phyloP scores from a whole-genome alignment of 208 protist species.

The Acanthamoeba castellanii region DNA sequence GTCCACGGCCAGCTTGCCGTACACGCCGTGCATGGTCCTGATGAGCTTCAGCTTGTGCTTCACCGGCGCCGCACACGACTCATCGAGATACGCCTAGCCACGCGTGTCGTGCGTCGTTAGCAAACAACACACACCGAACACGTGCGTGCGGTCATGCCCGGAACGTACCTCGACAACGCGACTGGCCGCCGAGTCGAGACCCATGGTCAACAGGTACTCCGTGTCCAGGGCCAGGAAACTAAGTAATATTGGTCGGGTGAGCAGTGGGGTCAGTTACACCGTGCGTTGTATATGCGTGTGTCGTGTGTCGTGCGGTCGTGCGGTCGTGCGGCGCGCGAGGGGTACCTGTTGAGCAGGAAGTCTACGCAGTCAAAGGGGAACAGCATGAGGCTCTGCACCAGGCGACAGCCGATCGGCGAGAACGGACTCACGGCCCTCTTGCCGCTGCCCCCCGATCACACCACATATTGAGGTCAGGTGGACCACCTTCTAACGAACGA shows the following conservation, averaged over 20 bases:
- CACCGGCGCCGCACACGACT: background rate
- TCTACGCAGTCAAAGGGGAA: constrained; percentile 45
- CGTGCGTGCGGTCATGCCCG: background rate
- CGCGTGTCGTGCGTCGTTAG: background rate
- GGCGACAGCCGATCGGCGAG: constrained; percentile 13
- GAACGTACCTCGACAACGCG: constrained; percentile 30
- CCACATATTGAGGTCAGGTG: background rate
- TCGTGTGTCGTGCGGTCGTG: background rate
- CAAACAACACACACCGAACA: background rate
- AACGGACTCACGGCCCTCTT: constrained; percentile 17
- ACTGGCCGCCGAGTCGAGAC: background rate
- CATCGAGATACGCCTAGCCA: constrained; percentile 8
- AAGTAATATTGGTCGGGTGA: background rate
- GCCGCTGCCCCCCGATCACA: background rate
- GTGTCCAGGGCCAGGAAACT: constrained; percentile 18
- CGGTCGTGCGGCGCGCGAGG: background rate
- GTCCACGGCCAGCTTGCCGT: constrained; percentile 8
- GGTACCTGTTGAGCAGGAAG: constrained; percentile 30
- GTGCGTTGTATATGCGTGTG: background rate
- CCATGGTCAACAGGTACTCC: constrained; percentile 52
- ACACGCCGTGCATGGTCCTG: background rate
- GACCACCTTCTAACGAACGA: too few species aligned
- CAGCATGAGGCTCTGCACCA: background rate
- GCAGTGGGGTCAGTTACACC: background rate
- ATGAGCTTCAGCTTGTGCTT: constrained; percentile 41